Conservation (phyloP, 2,329 filamentous ascomycete genomes). For the Coleophoma cylindrospora region DNA sequence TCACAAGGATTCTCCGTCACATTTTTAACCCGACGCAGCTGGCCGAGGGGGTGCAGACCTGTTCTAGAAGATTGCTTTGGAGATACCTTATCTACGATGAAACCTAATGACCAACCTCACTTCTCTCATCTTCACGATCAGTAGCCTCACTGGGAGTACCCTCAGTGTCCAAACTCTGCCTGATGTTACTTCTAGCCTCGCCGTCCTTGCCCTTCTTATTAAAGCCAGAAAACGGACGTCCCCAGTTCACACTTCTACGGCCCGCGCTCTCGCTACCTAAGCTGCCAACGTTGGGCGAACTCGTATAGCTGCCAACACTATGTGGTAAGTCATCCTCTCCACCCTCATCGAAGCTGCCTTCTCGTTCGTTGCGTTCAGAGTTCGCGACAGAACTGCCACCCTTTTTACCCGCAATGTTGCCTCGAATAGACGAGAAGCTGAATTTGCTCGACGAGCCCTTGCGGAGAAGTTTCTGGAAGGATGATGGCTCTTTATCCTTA, state of each 20-base stretch:
- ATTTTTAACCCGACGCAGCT: too few relatives aligned
- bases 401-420: conserved; percentile 52
- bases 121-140: neutral
- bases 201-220: neutral
- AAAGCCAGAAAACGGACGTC: neutral
- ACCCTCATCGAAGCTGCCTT: conserved; percentile 51
- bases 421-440: conserved; percentile 50
- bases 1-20: too few relatives aligned
- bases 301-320: neutral
- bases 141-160: neutral
- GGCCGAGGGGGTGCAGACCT: too few relatives aligned
- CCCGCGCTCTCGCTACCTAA: neutral
- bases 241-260: neutral
- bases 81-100: too few relatives aligned
- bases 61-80: too few relatives aligned
- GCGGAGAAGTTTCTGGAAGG: conserved; percentile 53
- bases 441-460: conserved; percentile 65
- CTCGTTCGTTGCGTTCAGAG: conserved; percentile 54
- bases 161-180: neutral
- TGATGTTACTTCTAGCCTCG: neutral
- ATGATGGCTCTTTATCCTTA: conserved; percentile 41
- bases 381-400: conserved; percentile 46
- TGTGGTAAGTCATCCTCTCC: conserved; percentile 34
- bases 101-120: neutral
- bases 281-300: neutral